Evolutionary conservation across 1,284 basidiomycete genomes (phyloP), one percentile per base, ranked within the genome.

Genomic region (Pseudozyma sp.): DNA sequence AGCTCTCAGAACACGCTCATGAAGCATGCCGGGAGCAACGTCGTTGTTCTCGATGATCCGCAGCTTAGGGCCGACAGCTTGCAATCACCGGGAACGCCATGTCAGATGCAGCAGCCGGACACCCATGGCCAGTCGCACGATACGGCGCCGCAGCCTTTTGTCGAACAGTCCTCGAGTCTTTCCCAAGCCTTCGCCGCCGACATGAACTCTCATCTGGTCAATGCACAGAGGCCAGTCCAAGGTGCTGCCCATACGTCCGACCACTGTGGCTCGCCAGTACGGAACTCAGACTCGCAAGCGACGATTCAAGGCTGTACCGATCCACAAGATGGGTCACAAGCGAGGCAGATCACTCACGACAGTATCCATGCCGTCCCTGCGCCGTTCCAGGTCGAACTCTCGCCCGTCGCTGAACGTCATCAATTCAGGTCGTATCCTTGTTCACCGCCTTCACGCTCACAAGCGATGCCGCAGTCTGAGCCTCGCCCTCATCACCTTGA

Each of bases 351-450:
- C 10, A 31, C 19, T 16, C 36, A 47, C 34, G 49, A 58, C 12
- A 50, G 35, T 10, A n/a, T 50, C 7, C 50, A 45, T 25, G 9
- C 35, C 1, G 40, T 16, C 8, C 13, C 38, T 10, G 18, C 61
- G 34, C 62, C 57, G 13, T 36, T 35, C 42, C 59, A 61, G 44
- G n/a, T 34, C 14, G 58, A 64, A 35, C 18, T 21, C 3, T 64
- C 64, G 3, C 52, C 65, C 19, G 38, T n/a, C 9, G 19, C 43
- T 8, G 61, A 65, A 12, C 55, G 31, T 9, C 19, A 52, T 16
- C 60, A 59, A 6, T 38, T 65, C 52, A 73, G 42, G 19, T 74
- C 71, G 7, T 60, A 74, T n/a, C 71, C 66, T 11, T 40, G 54
- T 4, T 73, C 70, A 2, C 70, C 70, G 11, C 58, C 65, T 1